Evolutionary conservation across 768 basidiomycete genomes (phyloP), one percentile per base, ranked within the genome.

Genomic region (Crepidotus variabilis): DNA sequence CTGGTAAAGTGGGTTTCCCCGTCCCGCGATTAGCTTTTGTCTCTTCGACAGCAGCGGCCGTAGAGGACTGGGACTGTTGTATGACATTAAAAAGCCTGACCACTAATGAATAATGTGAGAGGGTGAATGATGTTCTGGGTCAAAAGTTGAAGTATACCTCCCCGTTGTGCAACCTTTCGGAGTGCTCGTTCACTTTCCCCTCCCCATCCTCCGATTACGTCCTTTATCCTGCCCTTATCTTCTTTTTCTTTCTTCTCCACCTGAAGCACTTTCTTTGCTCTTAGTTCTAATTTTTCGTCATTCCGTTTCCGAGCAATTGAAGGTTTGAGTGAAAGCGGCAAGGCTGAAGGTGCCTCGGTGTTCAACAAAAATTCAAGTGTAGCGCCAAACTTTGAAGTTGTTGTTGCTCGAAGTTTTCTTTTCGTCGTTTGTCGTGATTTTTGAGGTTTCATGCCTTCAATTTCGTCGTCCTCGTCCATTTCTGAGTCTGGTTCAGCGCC

Each of bases 171-270:
- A 70, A 82, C 92, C 78, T 88, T 98, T 69, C 81, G 83, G 65
- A 85, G 75, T 57, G 80, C 87, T 70, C 82, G 82, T 75, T 87
- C 92, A 71, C 82, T 83, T 70, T 90, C 89, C 11, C 81, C 88
- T 28, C 90, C 94, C 94, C 94, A 97, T 43, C 92, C 93, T 56
- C 86, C 91, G 67, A 90, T 92, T 14, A 85, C 83, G 67, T 88
- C 86, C 39, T 73, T 80, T 60, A 88, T 78, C 55, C 83, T 74
- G 11, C 83, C 82, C 59, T 76, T 84, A 60, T 90, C 88, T 60
- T 90, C 88, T 60, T 79, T 87, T 59, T 86, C 88, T 66, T 85
- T 89, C 69, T 78, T 84, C 64, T 90, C 90, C 22, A 82, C 73
- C 51, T 83, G 85, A 28, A 93, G 78, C 14, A 83, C 78, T 61